Evolutionary conservation across 2,329 filamentous ascomycete species (phyloP).

Genomic region (Penicillium vulpinum): DNA sequence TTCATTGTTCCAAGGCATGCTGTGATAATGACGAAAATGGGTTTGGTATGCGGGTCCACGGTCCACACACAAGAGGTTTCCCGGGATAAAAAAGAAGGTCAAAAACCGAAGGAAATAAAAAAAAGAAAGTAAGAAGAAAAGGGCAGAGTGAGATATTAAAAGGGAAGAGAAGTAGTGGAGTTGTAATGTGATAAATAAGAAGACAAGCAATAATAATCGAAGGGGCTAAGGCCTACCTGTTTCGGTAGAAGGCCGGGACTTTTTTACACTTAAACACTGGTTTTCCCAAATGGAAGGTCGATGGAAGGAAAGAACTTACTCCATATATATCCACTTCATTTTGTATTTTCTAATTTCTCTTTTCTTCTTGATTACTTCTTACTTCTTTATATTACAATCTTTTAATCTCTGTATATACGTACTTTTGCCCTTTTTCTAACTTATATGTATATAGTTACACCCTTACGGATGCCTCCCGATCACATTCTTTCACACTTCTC

Average conservation of each 20-base stretch:
- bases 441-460: slow-evolving; percentile 4
- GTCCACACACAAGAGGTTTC: slow-evolving; percentile 22
- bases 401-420: not conserved
- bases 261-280: too few relatives aligned
- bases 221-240: slow-evolving; percentile 13
- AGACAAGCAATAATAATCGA: slow-evolving; percentile 10
- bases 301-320: slow-evolving; percentile 6
- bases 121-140: not conserved
- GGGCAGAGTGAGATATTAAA: too few relatives aligned
- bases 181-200: slow-evolving; percentile 3
- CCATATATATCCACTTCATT: not conserved
- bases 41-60: slow-evolving; percentile 23
- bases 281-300: slow-evolving; percentile 4
- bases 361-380: not conserved
- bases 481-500: slow-evolving; percentile 3
- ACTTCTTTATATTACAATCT: not conserved
- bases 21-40: slow-evolving; percentile 24
- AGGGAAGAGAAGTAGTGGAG: too few relatives aligned
- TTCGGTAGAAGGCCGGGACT: slow-evolving; percentile 20
- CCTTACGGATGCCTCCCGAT: slow-evolving; percentile 6
- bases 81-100: slow-evolving; percentile 18
- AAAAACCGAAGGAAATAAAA: not conserved
- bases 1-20: slow-evolving; percentile 37
- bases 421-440: not conserved
- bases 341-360: not conserved